Evolutionary conservation across 1,284 basidiomycete genomes (phyloP).

Genomic region (Austropuccinia psidii): DNA sequence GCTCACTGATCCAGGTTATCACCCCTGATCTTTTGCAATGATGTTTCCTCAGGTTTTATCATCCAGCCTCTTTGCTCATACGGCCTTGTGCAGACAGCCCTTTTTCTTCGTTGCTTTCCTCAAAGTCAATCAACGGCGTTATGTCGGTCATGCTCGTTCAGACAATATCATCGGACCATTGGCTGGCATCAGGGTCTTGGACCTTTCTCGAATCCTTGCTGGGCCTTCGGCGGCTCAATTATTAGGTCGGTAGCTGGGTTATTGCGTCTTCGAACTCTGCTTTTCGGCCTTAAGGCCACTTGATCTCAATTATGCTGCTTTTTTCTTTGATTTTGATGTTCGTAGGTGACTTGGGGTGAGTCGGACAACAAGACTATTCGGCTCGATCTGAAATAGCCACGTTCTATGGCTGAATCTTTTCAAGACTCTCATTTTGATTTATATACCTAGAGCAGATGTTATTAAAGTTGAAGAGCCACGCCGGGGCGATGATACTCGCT

Average conservation of each 20-base stretch:
- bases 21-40: too few relatives aligned
- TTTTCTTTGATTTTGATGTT: not conserved
- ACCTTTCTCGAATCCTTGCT: conserved; percentile 78
- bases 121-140: too few relatives aligned
- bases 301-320: conserved; percentile 37
- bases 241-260: conserved; percentile 52
- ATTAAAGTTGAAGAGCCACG: conserved; percentile 59
- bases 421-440: not conserved
- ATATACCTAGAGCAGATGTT: conserved; percentile 64
- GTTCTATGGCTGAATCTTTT: not conserved
- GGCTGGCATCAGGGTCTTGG: conserved; percentile 68
- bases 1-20: too few relatives aligned
- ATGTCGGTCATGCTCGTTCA: too few relatives aligned
- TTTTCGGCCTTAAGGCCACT: too few relatives aligned
- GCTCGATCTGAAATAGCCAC: not conserved
- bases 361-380: not conserved
- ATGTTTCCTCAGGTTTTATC: too few relatives aligned
- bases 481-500: conserved; percentile 80
- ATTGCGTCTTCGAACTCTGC: conserved; percentile 41
- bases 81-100: too few relatives aligned
- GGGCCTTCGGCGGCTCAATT: conserved; percentile 74
- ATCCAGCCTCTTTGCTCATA: too few relatives aligned
- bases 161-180: conserved; percentile 61
- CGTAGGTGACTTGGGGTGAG: conserved; percentile 29
- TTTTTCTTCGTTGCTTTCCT: too few relatives aligned